These are phyloP conservation scores for Ogataea nitratoaversa DNA, from an alignment of 805 yeast genomes.

Conservation along the genomic window DNA sequence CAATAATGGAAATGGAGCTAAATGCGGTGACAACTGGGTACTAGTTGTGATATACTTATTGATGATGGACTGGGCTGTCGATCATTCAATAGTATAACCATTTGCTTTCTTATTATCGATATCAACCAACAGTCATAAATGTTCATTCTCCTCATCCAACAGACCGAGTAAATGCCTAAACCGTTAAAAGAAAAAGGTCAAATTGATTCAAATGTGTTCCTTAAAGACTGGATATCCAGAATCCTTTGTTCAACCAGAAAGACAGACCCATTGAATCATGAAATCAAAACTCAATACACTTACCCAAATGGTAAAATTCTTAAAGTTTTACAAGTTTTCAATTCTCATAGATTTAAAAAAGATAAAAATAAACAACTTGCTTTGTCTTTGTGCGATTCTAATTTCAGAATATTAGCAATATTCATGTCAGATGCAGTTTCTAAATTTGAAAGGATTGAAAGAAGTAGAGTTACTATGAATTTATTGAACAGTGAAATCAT, in stretches of 20 bases:
- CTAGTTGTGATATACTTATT: too few relatives aligned
- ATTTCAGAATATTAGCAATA: slow-evolving; percentile 13
- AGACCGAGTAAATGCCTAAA: slow-evolving; percentile 5
- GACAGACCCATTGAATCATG: background rate
- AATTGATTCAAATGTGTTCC: slow-evolving; percentile 6
- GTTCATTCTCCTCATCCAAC: background rate
- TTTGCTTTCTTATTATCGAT: too few relatives aligned
- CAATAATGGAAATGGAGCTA: too few relatives aligned
- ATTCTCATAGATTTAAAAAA: background rate
- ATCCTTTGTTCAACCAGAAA: slow-evolving; percentile 3
- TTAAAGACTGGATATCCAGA: slow-evolving; percentile 13
- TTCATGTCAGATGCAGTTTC: slow-evolving; percentile 12
- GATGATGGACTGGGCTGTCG: too few relatives aligned
- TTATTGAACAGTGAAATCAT: slow-evolving; percentile 14
- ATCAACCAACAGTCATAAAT: background rate
- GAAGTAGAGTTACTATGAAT: slow-evolving; percentile 13
- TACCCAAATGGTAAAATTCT: slow-evolving; percentile 5
- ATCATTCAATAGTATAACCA: too few relatives aligned
- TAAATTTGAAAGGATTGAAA: slow-evolving; percentile 15
- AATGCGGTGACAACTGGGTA: too few relatives aligned
- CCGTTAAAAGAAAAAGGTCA: slow-evolving; percentile 4
- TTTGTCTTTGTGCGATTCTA: slow-evolving; percentile 18
- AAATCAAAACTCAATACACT: slow-evolving; percentile 1
- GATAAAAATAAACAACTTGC: slow-evolving; percentile 5
- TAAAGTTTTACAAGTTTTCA: slow-evolving; percentile 12